Percentiles rank a stretch among this genome's conserved stretches.
Conservation (phyloP, 768 basidiomycete genomes). For the Pleurotus citrinopileatus region DNA sequence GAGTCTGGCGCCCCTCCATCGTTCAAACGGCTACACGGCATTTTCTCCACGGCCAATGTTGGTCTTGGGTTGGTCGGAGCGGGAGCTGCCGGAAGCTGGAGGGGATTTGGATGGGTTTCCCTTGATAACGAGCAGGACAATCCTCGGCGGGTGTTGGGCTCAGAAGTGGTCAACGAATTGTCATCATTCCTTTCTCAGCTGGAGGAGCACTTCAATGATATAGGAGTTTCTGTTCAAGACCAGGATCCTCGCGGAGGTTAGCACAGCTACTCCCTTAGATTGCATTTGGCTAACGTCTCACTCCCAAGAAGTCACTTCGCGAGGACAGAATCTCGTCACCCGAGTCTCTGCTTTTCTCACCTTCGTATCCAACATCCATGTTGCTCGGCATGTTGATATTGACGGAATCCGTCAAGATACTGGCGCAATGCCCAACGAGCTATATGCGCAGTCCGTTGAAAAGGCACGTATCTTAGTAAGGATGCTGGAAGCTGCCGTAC, state of each 20-base stretch:
- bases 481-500: constrained; percentile 64
- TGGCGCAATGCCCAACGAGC: constrained; percentile 40
- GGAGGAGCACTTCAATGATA: constrained; percentile 44
- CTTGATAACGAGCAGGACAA: constrained; percentile 45
- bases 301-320: constrained; percentile 38
- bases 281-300: constrained; percentile 5
- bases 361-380: constrained; percentile 66
- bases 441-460: constrained; percentile 64
- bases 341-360: constrained; percentile 57
- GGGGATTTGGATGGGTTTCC: constrained; percentile 80
- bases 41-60: constrained; percentile 58
- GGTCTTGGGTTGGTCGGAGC: constrained; percentile 81
- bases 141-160: constrained; percentile 45
- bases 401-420: constrained; percentile 60
- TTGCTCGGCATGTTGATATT: constrained; percentile 81
- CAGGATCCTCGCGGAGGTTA: constrained; percentile 36
- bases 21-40: constrained; percentile 48
- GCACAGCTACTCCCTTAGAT: constrained; percentile 11
- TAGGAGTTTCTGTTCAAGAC: constrained; percentile 31
- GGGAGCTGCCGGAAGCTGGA: constrained; percentile 75
- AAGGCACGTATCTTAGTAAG: constrained; percentile 67
- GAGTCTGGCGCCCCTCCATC: constrained; percentile 34
- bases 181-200: constrained; percentile 42
- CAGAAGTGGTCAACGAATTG: constrained; percentile 55
- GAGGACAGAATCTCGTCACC: constrained; percentile 50